Conservation (phyloP, 2,329 filamentous ascomycete genomes). For the Beauveria sp. region DNA sequence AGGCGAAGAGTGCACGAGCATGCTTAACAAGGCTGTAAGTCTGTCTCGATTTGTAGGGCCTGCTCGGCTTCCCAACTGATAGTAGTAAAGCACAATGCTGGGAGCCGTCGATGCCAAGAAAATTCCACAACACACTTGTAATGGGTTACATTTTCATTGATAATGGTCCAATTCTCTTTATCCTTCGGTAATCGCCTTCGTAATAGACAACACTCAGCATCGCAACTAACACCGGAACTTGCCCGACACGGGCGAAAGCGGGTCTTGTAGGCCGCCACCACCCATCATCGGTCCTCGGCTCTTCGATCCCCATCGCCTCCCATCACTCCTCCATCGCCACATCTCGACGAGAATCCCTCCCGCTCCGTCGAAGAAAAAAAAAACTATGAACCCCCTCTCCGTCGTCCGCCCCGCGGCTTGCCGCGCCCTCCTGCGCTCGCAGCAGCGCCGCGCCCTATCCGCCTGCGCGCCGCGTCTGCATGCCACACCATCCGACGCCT, state of each 20-base stretch:
- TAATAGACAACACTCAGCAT: background rate
- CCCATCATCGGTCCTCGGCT: background rate
- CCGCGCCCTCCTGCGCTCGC: constrained; percentile 7
- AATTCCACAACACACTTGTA: no score
- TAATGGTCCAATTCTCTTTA: no score
- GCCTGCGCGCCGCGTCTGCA: constrained; percentile 11
- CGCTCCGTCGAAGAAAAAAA: background rate
- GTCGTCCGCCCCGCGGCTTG: constrained; percentile 16
- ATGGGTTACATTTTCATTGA: no score
- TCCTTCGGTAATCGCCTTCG: no score
- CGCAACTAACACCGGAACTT: background rate
- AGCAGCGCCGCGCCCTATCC: constrained; percentile 17
- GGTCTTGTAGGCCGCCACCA: background rate
- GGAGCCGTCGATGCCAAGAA: no score
- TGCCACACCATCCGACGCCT: constrained; percentile 14
- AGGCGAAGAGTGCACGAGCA: no score
- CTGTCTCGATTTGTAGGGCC: no score
- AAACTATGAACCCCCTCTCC: constrained; percentile 7
- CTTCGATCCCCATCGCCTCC: background rate
- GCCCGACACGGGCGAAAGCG: background rate
- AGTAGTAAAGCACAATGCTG: no score
- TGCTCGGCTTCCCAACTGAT: no score
- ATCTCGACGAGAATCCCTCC: background rate
- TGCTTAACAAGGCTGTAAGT: no score
- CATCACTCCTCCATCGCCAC: background rate